phyloP scores from a whole-genome alignment of 2,329 filamentous ascomycete species.

The Arthrinium phaeospermum region DNA sequence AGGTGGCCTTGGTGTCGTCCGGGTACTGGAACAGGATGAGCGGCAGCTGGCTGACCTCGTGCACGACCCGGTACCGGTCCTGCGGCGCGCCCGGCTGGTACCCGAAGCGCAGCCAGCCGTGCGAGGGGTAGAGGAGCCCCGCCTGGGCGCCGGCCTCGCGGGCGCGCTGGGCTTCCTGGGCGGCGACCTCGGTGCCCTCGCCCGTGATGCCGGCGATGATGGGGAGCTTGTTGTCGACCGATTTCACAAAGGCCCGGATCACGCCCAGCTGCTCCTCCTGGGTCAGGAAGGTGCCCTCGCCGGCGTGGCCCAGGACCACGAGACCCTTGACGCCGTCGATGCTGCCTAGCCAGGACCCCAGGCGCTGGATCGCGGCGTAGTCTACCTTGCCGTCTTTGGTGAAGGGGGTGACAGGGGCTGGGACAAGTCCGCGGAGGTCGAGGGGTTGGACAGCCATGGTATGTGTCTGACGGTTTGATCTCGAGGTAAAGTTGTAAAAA shows the following conservation, averaged over 20 bases:
- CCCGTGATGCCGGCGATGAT: conserved; percentile 60
- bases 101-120: conserved; percentile 61
- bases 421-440: conserved; percentile 55
- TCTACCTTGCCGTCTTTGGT: conserved; percentile 53
- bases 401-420: conserved; percentile 58
- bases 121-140: conserved; percentile 57
- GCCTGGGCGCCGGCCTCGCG: conserved; percentile 56
- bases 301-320: conserved; percentile 59
- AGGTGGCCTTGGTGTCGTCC: conserved; percentile 57
- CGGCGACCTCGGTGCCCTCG: conserved; percentile 58
- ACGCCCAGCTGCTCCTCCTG: conserved; percentile 53
- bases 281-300: conserved; percentile 60
- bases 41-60: conserved; percentile 54
- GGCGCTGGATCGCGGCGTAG: conserved; percentile 57
- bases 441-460: conserved; percentile 37
- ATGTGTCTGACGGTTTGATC: neutral
- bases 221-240: conserved; percentile 54
- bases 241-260: conserved; percentile 58
- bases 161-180: conserved; percentile 55
- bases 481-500: neutral
- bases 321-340: conserved; percentile 57
- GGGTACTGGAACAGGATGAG: conserved; percentile 61
- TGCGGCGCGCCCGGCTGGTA: conserved; percentile 59
- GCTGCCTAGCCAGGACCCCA: conserved; percentile 58
- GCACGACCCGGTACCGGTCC: conserved; percentile 56